Conservation (phyloP, 169 alveolate species). For the Plasmodium cynomolgi region DNA sequence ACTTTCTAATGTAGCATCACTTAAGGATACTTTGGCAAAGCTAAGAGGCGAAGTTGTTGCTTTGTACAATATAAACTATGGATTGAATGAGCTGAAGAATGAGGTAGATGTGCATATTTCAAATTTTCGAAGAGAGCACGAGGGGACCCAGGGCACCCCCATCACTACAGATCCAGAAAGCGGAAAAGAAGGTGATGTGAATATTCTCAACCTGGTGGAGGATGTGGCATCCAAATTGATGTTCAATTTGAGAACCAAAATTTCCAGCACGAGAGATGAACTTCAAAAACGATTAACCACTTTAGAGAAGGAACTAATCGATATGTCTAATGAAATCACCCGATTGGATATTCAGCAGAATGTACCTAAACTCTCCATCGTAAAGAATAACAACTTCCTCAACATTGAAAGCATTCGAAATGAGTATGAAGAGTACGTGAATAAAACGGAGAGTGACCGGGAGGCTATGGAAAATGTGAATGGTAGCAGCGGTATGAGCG, state of each 20-base stretch:
- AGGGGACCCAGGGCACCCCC: background rate
- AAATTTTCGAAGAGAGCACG: background rate
- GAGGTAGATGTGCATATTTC: background rate
- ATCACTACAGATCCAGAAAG: background rate
- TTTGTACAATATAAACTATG: conserved; percentile 1
- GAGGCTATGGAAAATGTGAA: background rate
- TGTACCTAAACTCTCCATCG: background rate
- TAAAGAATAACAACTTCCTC: conserved; percentile 6
- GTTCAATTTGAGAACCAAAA: background rate
- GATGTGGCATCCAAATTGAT: background rate
- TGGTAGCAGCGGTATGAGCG: background rate
- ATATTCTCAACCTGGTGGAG: background rate
- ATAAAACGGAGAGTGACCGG: background rate
- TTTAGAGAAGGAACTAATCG: background rate
- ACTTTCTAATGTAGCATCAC: background rate
- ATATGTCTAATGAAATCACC: conserved; percentile 14
- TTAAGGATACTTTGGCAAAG: background rate
- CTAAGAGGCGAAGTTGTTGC: background rate
- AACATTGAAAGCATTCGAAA: background rate
- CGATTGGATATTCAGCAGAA: background rate
- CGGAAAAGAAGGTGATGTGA: background rate
- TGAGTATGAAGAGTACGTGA: conserved; percentile 38
- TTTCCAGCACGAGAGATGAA: conserved; percentile 16
- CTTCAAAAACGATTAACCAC: background rate
- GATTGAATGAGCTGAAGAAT: background rate